Conservation (phyloP, 176 grass and related monocot species). For the Elaeis guineensis region DNA sequence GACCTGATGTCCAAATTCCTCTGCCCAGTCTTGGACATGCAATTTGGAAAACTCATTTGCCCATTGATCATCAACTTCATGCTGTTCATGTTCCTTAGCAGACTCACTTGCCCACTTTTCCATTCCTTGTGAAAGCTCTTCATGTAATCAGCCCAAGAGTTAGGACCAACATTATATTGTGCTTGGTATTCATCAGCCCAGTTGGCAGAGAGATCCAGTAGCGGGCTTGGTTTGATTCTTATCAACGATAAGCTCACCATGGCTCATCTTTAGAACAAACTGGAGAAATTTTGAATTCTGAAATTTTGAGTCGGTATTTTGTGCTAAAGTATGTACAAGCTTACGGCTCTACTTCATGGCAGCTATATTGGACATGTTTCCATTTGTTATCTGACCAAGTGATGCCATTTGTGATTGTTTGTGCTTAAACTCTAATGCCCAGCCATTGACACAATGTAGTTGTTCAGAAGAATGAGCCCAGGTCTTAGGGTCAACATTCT, state of each 20-base stretch:
- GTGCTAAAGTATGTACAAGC: slow-evolving; percentile 84
- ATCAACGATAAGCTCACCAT: slow-evolving; percentile 89
- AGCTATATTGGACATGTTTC: slow-evolving; percentile 49
- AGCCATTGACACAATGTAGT: slow-evolving; percentile 83
- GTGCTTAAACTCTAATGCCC: slow-evolving; percentile 91
- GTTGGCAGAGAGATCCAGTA: slow-evolving; percentile 53
- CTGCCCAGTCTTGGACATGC: slow-evolving; percentile 72
- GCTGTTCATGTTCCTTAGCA: slow-evolving; percentile 56
- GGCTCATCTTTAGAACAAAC: slow-evolving; percentile 98
- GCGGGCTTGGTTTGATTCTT: slow-evolving; percentile 96
- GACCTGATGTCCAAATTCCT: slow-evolving; percentile 57
- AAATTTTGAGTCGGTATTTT: slow-evolving; percentile 89
- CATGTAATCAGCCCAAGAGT: slow-evolving; percentile 65
- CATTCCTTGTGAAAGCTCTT: slow-evolving; percentile 69
- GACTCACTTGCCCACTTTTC: slow-evolving; percentile 77
- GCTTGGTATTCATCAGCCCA: slow-evolving; percentile 95
- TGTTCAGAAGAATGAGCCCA: slow-evolving; percentile 91
- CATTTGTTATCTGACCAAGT: slow-evolving; percentile 49
- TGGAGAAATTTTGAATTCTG: slow-evolving; percentile 99
- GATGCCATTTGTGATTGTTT: slow-evolving; percentile 72
- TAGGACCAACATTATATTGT: slow-evolving; percentile 67
- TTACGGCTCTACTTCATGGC: slow-evolving; percentile 86
- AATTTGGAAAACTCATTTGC: slow-evolving; percentile 92
- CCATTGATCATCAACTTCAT: slow-evolving; percentile 61
- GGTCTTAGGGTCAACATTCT: slow-evolving; percentile 66